Evolutionary conservation across 140 eudicot species (phyloP).

Genomic region (Ambrosia hybrid): DNA sequence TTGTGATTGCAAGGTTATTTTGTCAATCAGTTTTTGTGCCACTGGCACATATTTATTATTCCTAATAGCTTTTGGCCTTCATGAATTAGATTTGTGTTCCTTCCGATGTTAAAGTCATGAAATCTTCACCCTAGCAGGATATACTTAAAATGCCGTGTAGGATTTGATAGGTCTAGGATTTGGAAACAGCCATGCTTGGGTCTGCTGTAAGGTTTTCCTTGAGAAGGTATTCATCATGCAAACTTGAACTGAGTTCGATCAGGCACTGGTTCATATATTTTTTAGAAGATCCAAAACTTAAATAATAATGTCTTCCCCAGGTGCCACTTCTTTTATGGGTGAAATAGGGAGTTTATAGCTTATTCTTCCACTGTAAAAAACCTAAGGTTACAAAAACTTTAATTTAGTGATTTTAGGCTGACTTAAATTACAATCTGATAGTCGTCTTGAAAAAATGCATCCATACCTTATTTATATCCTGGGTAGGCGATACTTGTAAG

Average conservation of each 20-base stretch:
- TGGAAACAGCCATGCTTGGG: constrained; percentile 7
- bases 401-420: constrained; percentile 8
- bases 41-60: too few relatives aligned
- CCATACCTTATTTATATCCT: background rate
- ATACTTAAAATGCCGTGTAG: constrained; percentile 2
- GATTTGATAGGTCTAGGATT: constrained; percentile 1
- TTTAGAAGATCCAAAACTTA: background rate
- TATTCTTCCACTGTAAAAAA: background rate
- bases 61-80: background rate
- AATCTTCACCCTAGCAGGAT: constrained; percentile 6
- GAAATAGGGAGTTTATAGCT: too few relatives aligned
- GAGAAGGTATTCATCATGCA: background rate
- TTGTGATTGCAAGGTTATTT: constrained; percentile 10
- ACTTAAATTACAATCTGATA: background rate
- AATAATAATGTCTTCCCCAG: background rate
- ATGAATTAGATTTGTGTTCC: background rate
- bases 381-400: constrained; percentile 7
- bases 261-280: constrained; percentile 4
- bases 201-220: constrained; percentile 12
- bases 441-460: constrained; percentile 2
- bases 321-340: too few relatives aligned
- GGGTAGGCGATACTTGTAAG: background rate
- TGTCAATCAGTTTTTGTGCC: too few relatives aligned
- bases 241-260: background rate
- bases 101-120: constrained; percentile 1